These are phyloP conservation scores for Rhodofomes roseus DNA, from an alignment of 1,284 basidiomycete species.

Conservation along the genomic window DNA sequence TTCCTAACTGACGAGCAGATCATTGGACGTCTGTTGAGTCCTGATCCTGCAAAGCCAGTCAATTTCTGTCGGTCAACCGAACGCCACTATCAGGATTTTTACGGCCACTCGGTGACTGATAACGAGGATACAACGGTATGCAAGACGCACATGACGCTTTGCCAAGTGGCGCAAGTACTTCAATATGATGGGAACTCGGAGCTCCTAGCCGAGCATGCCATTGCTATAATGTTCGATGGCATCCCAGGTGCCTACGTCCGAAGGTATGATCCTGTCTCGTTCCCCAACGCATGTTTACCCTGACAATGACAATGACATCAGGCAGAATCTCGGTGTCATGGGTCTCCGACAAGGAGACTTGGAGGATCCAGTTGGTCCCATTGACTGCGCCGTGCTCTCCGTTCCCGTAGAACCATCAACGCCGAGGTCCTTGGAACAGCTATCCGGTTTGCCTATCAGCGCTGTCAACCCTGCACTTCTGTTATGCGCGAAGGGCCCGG, in stretches of 20 bases:
- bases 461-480: background rate
- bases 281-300: too few relatives aligned
- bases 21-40: too few relatives aligned
- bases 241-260: background rate
- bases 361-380: background rate
- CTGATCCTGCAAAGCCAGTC: too few relatives aligned
- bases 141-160: background rate
- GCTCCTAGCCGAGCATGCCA: background rate
- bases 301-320: slow-evolving; percentile 9
- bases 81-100: background rate
- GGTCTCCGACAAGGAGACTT: background rate
- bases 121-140: too few relatives aligned
- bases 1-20: too few relatives aligned
- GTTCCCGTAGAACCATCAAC: background rate
- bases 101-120: background rate
- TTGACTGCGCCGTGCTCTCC: background rate
- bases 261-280: background rate
- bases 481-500: background rate
- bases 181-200: background rate
- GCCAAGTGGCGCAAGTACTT: background rate
- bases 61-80: background rate
- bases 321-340: background rate
- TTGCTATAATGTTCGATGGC: background rate
- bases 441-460: background rate
- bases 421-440: background rate